phyloP scores from a whole-genome alignment of 129 eudicot genomes.

The Centella asiatica region DNA sequence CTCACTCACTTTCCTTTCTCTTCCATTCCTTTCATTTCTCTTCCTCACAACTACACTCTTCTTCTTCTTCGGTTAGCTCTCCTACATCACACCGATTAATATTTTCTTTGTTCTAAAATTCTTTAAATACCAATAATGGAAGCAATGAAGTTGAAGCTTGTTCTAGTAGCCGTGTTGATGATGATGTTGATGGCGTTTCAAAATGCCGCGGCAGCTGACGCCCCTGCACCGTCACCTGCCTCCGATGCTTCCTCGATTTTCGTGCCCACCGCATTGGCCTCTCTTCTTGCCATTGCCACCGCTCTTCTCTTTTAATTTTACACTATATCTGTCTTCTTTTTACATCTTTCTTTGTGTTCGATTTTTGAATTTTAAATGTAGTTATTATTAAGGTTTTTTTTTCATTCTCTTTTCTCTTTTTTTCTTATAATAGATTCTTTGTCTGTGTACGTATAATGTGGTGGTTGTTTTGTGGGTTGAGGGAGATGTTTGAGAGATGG shows the following conservation, averaged over 20 bases:
- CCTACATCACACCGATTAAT: no score
- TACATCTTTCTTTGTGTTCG: background rate
- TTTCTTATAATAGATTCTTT: background rate
- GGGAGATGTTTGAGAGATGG: background rate
- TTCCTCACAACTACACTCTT: no score
- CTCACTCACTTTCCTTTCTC: background rate
- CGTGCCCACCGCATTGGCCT: slow-evolving; percentile 29
- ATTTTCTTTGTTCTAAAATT: no score
- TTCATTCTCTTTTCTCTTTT: background rate
- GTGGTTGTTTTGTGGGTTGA: background rate
- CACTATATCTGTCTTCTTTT: background rate
- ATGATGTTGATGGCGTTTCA: slow-evolving; percentile 18
- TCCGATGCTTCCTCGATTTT: slow-evolving; percentile 21
- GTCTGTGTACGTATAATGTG: background rate
- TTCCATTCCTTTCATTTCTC: background rate
- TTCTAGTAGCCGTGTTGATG: slow-evolving; percentile 16
- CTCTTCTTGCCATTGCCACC: slow-evolving; percentile 18
- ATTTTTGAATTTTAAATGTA: slow-evolving; percentile 7
- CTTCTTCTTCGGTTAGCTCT: background rate
- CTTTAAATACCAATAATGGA: slow-evolving; percentile 16
- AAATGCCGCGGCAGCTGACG: slow-evolving; percentile 19
- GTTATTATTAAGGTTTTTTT: background rate
- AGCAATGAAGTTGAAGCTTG: slow-evolving; percentile 26
- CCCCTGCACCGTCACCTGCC: slow-evolving; percentile 30
- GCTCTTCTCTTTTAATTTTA: slow-evolving; percentile 18